Conservation (phyloP, 768 basidiomycete genomes). For the Boletus sensibilis region DNA sequence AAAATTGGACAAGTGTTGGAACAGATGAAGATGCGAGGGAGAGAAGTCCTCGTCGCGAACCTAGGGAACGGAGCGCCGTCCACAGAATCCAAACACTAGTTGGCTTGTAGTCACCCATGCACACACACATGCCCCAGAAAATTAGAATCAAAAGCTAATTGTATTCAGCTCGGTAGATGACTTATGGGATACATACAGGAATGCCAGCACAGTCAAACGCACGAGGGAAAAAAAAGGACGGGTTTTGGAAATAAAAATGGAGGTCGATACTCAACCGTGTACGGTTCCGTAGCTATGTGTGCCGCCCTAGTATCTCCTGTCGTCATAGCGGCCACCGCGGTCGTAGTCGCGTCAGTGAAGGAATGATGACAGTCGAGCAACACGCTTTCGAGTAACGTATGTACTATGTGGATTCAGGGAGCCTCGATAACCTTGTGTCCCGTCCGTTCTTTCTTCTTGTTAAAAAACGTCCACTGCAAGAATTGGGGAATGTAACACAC, state of each 20-base stretch:
- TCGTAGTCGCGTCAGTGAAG: slow-evolving; percentile 30
- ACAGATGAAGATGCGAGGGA: slow-evolving; percentile 58
- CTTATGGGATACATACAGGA: slow-evolving; percentile 25
- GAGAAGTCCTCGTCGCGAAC: slow-evolving; percentile 55
- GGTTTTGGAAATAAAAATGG: slow-evolving; percentile 3
- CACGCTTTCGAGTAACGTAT: no score
- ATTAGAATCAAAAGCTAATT: slow-evolving; percentile 4
- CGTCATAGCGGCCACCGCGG: slow-evolving; percentile 42
- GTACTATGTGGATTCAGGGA: not conserved
- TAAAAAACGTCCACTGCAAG: not conserved
- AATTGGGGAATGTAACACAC: not conserved
- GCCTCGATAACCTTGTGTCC: not conserved
- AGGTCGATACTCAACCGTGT: slow-evolving; percentile 2
- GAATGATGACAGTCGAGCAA: not conserved
- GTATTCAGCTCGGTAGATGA: slow-evolving; percentile 20
- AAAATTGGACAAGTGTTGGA: slow-evolving; percentile 70
- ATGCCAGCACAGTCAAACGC: slow-evolving; percentile 1
- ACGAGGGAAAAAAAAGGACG: not conserved
- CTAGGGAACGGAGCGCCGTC: slow-evolving; percentile 55
- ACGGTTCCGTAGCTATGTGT: not conserved
- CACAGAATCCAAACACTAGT: not conserved
- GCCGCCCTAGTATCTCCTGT: slow-evolving; percentile 39
- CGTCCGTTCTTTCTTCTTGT: no score
- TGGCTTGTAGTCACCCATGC: no score
- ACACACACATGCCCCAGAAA: no score